Base-by-base conservation (phyloP, 495 filamentous ascomycete genomes). In the Aspergillus incahuasiensis region DNA sequence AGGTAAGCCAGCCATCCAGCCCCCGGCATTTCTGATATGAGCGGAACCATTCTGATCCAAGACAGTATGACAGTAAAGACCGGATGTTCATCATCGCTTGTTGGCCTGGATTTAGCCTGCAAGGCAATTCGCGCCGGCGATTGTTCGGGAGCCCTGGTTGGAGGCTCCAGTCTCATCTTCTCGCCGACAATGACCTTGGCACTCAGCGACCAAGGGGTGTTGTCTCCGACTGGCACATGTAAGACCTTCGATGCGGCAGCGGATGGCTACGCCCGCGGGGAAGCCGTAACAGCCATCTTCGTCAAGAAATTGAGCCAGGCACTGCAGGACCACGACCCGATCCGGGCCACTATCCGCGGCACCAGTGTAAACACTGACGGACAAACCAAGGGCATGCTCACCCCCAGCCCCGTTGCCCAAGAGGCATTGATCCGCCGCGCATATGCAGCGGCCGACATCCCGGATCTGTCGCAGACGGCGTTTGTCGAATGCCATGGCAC, bases 351-450 rank as follows among this genome's bases (percentile, higher is more conserved):
- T 1, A 44, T 53, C 22, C 38, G 40, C 5, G 2, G 2, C 5
- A 2, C 38, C 3, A 3, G 2, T 18, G n/a, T 18, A 3, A 18
- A 18, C 3, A 3, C 38, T 1, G n/a, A 40, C 8, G 38, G 38
- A 6, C 5, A 18, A 18, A 16, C 38, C 34, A 35, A 35, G 5
- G 38, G 15, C n/a, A n/a, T n/a, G n/a, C n/a, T n/a, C n/a, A n/a
- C n/a, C n/a, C 74, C 74, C 0, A 73, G 60, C 45, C 20, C 61
- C 0, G 41, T 56, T 11, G 50, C 53, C 7, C 74, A 77, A 0
- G 65, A 67, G 43, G 52, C 55, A 0, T 3, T 72, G 28, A 79
- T 78, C 3, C 54, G 68, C 0, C 65, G 66, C n/a, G 68, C 71
- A 0, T 72, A 77, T 51, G 7, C 52, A 0, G 21, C 48, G 6